Conservation (phyloP, 225 moss, liverwort and hornwort species). For the Marchantia paleacea region DNA sequence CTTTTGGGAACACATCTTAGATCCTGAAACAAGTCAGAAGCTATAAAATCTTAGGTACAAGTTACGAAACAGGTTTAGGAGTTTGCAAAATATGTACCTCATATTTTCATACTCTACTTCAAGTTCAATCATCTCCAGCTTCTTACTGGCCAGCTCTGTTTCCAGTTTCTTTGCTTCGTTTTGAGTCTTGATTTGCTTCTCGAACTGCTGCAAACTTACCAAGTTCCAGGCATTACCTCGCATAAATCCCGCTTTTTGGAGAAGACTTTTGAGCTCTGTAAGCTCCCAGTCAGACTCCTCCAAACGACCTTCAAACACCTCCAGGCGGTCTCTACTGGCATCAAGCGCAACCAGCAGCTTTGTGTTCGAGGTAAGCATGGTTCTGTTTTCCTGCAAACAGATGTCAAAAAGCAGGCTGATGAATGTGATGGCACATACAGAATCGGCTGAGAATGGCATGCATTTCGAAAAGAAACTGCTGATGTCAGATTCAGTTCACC, state of each 20-base stretch:
- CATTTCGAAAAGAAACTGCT: too few species aligned
- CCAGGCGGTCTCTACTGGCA: constrained; percentile 41
- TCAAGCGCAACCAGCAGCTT: constrained; percentile 59
- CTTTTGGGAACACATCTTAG: background rate
- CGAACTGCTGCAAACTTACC: constrained; percentile 31
- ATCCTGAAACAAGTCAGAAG: background rate
- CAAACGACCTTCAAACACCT: constrained; percentile 48
- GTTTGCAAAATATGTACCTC: constrained; percentile 32
- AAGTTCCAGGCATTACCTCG: constrained; percentile 29
- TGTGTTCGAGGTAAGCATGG: constrained; percentile 48
- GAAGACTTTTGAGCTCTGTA: constrained; percentile 27
- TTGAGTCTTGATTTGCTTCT: constrained; percentile 30
- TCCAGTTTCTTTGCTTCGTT: constrained; percentile 30
- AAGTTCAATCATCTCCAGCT: constrained; percentile 55
- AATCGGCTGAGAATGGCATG: too few species aligned
- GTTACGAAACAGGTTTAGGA: background rate
- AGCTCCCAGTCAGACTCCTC: constrained; percentile 44
- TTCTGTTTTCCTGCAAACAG: constrained; percentile 44
- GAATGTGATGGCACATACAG: too few species aligned
- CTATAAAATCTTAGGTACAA: background rate
- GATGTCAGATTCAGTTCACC: background rate
- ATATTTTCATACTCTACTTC: constrained; percentile 54
- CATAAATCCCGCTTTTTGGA: constrained; percentile 35
- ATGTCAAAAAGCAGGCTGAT: background rate
- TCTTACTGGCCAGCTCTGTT: constrained; percentile 37